Conservation (phyloP, 331 rosid genomes). For the Erythrophleum ivorense region DNA sequence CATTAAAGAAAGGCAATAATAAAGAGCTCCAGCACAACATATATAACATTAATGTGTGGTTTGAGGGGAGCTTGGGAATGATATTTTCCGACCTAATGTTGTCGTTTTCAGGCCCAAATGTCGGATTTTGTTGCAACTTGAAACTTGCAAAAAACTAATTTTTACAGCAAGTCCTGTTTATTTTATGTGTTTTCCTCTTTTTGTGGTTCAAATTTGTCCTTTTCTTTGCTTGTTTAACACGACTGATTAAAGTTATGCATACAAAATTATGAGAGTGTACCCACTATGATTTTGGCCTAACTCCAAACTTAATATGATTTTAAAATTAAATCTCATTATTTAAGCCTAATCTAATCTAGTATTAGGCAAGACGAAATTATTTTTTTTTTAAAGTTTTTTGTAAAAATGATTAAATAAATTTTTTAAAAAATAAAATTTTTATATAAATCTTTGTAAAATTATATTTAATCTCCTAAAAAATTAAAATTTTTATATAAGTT, state of each 20-base stretch:
- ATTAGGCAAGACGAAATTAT: no score
- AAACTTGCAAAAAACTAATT: background rate
- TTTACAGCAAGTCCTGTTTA: background rate
- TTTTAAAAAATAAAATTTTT: no score
- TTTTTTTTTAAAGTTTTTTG: no score
- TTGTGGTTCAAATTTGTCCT: background rate
- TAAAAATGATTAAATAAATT: no score
- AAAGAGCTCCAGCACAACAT: background rate
- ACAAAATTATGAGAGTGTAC: background rate
- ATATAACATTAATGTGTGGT: background rate
- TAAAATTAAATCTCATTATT: no score
- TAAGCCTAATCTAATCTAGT: no score
- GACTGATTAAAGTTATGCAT: background rate
- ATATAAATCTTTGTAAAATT: no score
- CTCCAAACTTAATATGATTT: no score
- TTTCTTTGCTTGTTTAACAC: background rate
- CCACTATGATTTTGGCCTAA: no score
- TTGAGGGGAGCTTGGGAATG: slow-evolving; percentile 1
- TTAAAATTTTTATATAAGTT: no score
- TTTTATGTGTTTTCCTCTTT: background rate
- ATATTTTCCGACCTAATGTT: background rate
- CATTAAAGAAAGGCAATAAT: background rate
- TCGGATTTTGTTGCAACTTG: slow-evolving; percentile 10
- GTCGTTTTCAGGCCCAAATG: slow-evolving; percentile 11
- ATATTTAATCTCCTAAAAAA: no score